Evolutionary conservation across 225 moss, liverwort and hornwort species (phyloP), one percentile per base, ranked within the genome.

Genomic region (Lunularia cruciata): DNA sequence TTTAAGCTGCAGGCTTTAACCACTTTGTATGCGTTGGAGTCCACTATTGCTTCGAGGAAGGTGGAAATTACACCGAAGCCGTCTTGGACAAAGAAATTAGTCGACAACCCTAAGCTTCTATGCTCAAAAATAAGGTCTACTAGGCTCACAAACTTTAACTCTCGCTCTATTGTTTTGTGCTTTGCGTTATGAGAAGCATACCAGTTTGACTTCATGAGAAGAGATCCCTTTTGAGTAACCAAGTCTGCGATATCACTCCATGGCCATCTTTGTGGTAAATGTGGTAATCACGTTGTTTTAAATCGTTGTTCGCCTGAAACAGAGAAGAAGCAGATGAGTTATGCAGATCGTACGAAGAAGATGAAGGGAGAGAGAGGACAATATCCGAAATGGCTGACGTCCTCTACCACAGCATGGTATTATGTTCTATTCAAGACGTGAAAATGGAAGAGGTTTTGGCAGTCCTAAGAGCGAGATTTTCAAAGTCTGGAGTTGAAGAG

Each of bases 251-350:
- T n/a, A n/a, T n/a, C n/a, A n/a, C n/a, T n/a, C n/a, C n/a, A n/a
- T n/a, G n/a, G n/a, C n/a, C n/a, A n/a, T n/a, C n/a, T n/a, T n/a
- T n/a, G n/a, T n/a, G n/a, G n/a, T n/a, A n/a, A 33, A 31, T 27
- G 14, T 18, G 19, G 25, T 46, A 30, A 19, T 65, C 31, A 39
- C 3, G 20, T 32, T 16, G 56, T 26, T 14, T 2, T 5, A 31
- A 16, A 15, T 9, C 0, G 11, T 57, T 25, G 60, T 11, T 51
- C 26, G 32, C 34, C 48, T 30, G n/a, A 55, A 36, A 32, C 72
- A 96, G 98, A 77, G 98, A 99, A 84, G 98, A 99, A 81, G 93
- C 93, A 63, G 89, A 88, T 68, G 98, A 99, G 53, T 67, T 99
- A 68, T 99, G 98, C 84, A 86, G 84, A 75, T 89, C 98, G 65